These are phyloP conservation scores for Boletus bicolor DNA, from an alignment of 768 basidiomycete genomes.

Conservation along the genomic window DNA sequence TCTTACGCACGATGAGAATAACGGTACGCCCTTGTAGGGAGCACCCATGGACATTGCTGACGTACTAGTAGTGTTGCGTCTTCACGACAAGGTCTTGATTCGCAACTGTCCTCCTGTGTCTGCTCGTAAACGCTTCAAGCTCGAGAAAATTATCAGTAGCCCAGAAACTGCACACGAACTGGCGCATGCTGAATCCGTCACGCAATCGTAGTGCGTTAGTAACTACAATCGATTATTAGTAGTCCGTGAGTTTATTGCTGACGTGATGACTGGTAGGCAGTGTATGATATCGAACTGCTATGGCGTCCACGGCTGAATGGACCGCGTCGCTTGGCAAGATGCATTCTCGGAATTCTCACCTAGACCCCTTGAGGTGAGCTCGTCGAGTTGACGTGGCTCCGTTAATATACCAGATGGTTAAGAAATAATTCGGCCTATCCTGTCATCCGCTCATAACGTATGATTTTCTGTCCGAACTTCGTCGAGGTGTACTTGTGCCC, in stretches of 20 bases:
- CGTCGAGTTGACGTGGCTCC: conserved; percentile 4
- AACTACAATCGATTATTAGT: not conserved
- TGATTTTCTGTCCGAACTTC: not conserved
- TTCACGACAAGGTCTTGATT: conserved; percentile 71
- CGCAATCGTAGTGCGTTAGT: not conserved
- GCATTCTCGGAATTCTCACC: not conserved
- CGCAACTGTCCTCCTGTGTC: conserved; percentile 82
- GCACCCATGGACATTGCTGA: conserved; percentile 4
- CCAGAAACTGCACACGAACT: conserved; percentile 60
- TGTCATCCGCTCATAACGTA: not conserved
- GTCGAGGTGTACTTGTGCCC: conserved; percentile 15
- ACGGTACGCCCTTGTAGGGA: conserved; percentile 46
- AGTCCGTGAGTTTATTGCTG: not conserved
- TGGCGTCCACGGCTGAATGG: not conserved
- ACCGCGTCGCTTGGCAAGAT: not conserved
- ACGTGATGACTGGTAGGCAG: not conserved
- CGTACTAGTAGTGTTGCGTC: conserved; percentile 48
- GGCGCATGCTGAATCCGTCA: conserved; percentile 14
- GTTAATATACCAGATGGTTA: conserved; percentile 12
- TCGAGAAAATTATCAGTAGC: conserved; percentile 65
- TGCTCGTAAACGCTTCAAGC: conserved; percentile 70
- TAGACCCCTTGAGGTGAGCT: conserved; percentile 14
- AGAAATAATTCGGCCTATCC: conserved; percentile 3
- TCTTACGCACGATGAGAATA: conserved; percentile 69
- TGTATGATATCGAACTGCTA: not conserved